A percentile compares a stretch with the other conserved stretches of the same genome.
Evolutionary conservation across 495 filamentous ascomycete species (phyloP).

Genomic region (Penicillium malachiteum): DNA sequence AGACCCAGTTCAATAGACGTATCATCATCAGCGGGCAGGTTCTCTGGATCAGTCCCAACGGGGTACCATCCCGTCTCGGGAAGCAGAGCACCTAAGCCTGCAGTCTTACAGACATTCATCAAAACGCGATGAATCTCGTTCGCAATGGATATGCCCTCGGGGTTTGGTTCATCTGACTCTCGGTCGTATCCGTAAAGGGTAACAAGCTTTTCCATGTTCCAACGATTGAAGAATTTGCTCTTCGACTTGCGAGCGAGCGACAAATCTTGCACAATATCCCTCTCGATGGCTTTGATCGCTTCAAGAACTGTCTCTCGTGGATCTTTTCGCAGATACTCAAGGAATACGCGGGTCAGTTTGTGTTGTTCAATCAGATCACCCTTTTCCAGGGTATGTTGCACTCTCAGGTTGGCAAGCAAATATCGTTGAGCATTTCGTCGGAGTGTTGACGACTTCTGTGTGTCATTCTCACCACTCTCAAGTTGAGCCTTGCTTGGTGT

Average conservation of each 20-base stretch:
- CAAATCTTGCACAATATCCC: slow-evolving; percentile 66
- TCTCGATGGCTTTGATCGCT: slow-evolving; percentile 62
- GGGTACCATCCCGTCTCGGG: slow-evolving; percentile 72
- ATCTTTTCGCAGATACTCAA: slow-evolving; percentile 70
- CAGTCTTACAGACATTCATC: slow-evolving; percentile 66
- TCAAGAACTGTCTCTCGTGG: slow-evolving; percentile 67
- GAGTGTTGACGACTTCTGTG: slow-evolving; percentile 61
- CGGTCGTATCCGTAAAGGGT: slow-evolving; percentile 66
- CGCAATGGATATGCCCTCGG: slow-evolving; percentile 45
- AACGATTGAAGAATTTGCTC: slow-evolving; percentile 66
- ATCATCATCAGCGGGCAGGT: slow-evolving; percentile 37
- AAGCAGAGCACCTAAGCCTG: slow-evolving; percentile 66
- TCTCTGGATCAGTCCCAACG: slow-evolving; percentile 58
- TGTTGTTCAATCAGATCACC: slow-evolving; percentile 71
- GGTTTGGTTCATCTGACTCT: slow-evolving; percentile 36
- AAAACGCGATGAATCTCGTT: slow-evolving; percentile 69
- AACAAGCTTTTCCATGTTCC: slow-evolving; percentile 67
- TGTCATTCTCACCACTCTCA: slow-evolving; percentile 53
- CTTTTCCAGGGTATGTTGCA: slow-evolving; percentile 68
- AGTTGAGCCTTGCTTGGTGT: slow-evolving; percentile 43
- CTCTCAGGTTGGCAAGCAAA: slow-evolving; percentile 69
- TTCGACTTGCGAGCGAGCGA: slow-evolving; percentile 69
- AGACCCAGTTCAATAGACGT: slow-evolving; percentile 65
- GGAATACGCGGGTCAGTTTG: slow-evolving; percentile 65
- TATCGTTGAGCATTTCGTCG: slow-evolving; percentile 73